A percentile compares a stretch with the other conserved stretches of the same genome.
Evolutionary conservation across 345 rosid species (phyloP).

Genomic region (Rubroshorea leprosula): DNA sequence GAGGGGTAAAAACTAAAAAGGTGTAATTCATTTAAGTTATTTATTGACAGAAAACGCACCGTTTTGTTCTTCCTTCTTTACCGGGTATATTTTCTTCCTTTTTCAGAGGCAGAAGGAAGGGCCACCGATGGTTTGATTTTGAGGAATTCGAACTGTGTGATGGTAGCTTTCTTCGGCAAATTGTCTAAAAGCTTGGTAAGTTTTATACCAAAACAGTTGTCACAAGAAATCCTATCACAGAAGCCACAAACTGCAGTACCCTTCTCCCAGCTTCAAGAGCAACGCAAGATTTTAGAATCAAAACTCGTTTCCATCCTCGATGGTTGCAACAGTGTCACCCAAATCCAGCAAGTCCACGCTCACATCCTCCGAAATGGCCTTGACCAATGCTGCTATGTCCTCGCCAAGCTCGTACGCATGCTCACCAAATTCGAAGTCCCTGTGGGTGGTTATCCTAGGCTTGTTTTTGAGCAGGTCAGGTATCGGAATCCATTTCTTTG

Average conservation of each 20-base stretch:
- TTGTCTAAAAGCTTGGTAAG: conserved; percentile 21
- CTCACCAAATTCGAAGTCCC: conserved; percentile 46
- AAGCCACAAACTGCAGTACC: conserved; percentile 15
- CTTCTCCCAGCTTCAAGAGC: conserved; percentile 21
- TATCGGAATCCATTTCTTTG: conserved; percentile 66
- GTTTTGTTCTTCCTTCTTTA: no score
- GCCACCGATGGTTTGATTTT: background rate
- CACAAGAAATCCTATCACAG: conserved; percentile 17
- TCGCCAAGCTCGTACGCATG: conserved; percentile 64
- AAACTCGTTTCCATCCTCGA: conserved; percentile 46
- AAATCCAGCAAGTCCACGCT: conserved; percentile 55
- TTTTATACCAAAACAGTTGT: conserved; percentile 23
- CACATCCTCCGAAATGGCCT: conserved; percentile 40
- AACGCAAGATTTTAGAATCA: conserved; percentile 24
- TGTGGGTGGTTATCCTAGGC: conserved; percentile 46
- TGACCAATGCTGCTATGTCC: conserved; percentile 50
- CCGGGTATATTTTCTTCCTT: no score
- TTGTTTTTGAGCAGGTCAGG: conserved; percentile 44
- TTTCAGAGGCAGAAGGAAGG: background rate
- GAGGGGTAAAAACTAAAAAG: no score
- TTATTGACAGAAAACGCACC: no score
- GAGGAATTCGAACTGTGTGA: conserved; percentile 12
- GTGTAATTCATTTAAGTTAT: no score
- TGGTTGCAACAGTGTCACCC: conserved; percentile 32
- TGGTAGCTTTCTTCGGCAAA: conserved; percentile 23